Conservation (phyloP, 2,329 filamentous ascomycete genomes). For the Pyricularia sp. region DNA sequence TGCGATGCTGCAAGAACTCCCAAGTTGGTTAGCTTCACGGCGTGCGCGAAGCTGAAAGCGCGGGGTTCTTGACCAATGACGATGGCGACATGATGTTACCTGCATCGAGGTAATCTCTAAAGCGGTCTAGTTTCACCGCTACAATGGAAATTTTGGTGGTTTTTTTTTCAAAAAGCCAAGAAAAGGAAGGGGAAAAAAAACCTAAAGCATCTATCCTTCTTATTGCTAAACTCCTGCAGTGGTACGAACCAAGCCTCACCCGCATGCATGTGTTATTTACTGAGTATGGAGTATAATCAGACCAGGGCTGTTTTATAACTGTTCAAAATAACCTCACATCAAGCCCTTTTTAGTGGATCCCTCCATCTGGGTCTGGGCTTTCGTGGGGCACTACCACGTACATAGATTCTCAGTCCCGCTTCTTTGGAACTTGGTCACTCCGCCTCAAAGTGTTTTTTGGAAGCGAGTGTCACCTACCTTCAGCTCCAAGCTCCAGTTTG, state of each 20-base stretch:
- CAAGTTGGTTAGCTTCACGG: background rate
- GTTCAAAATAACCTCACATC: background rate
- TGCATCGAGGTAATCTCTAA: background rate
- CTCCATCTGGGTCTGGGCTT: background rate
- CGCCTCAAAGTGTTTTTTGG: background rate
- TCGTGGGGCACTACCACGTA: background rate
- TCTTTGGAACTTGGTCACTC: background rate
- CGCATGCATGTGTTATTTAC: background rate
- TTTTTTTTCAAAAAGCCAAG: no score
- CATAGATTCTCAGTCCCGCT: background rate
- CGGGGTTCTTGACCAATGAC: background rate
- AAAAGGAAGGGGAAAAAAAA: background rate
- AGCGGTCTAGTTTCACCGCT: background rate
- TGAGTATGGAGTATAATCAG: background rate
- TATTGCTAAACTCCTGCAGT: background rate
- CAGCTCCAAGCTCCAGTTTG: background rate
- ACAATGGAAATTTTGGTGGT: background rate
- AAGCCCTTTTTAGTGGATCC: background rate
- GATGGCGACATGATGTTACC: background rate
- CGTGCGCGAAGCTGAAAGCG: background rate
- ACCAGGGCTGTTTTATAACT: background rate
- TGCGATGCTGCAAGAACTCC: background rate
- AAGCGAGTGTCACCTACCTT: background rate
- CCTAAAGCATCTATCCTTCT: background rate
- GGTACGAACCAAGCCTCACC: background rate